phyloP scores from a whole-genome alignment of 2,329 filamentous ascomycete genomes.

The Cercospora sesami region DNA sequence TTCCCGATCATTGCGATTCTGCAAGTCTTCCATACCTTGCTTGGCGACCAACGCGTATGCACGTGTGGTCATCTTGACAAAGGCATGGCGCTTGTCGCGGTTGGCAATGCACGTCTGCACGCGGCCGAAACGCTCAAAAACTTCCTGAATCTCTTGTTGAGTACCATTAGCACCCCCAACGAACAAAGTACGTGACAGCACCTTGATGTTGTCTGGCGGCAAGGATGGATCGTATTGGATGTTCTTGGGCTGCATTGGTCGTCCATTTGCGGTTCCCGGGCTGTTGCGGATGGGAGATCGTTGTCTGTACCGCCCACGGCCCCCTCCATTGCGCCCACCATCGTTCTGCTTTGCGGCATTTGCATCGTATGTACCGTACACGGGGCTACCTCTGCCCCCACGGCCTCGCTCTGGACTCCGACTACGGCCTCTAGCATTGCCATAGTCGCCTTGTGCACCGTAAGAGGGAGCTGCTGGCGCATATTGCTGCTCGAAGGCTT shows the following conservation, averaged over 20 bases:
- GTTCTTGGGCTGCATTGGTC: constrained; percentile 63
- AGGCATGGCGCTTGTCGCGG: constrained; percentile 95
- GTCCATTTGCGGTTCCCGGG: constrained; percentile 52
- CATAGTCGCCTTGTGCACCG: constrained; percentile 35
- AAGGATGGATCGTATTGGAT: constrained; percentile 76
- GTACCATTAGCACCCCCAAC: constrained; percentile 84
- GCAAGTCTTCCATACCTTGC: constrained; percentile 88
- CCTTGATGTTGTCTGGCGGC: constrained; percentile 78
- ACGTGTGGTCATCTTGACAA: constrained; percentile 96
- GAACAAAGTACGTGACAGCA: constrained; percentile 91
- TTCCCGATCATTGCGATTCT: constrained; percentile 70
- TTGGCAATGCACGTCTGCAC: constrained; percentile 99
- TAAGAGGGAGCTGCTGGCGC: constrained; percentile 25
- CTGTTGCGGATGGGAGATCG: constrained; percentile 73
- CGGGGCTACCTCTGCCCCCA: constrained; percentile 62
- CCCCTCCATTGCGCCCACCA: constrained; percentile 34
- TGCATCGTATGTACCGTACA: constrained; percentile 70
- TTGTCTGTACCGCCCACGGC: constrained; percentile 74
- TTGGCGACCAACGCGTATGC: constrained; percentile 81
- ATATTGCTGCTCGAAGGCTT: constrained; percentile 47
- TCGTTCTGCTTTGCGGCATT: constrained; percentile 27
- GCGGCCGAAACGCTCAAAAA: constrained; percentile 78
- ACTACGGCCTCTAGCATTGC: constrained; percentile 64
- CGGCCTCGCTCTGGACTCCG: constrained; percentile 69
- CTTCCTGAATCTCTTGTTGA: constrained; percentile 75